These are phyloP conservation scores for Didymella keratinophila DNA, from an alignment of 2,329 filamentous ascomycete genomes.

Conservation along the genomic window DNA sequence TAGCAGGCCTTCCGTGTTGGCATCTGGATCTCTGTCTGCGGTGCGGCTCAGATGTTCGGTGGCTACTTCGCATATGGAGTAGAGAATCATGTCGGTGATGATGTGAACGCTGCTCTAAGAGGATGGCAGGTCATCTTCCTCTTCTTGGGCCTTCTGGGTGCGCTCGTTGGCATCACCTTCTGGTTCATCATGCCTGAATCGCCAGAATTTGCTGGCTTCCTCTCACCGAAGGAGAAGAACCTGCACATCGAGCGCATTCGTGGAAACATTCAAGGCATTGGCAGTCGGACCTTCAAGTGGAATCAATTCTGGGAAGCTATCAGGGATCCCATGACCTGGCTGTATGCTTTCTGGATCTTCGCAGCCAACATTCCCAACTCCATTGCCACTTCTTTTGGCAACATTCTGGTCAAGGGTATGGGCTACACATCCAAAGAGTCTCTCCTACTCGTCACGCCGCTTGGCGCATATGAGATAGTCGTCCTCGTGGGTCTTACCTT, in stretches of 20 bases:
- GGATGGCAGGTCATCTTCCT: not conserved
- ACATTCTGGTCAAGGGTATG: conserved; percentile 50
- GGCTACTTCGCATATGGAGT: not conserved
- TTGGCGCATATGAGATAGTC: not conserved
- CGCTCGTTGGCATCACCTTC: not conserved
- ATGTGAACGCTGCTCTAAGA: not conserved
- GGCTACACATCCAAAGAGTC: conserved; percentile 34
- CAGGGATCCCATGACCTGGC: conserved; percentile 48
- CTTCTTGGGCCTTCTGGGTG: not conserved
- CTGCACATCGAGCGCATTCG: not conserved
- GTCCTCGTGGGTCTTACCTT: not conserved
- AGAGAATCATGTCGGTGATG: not conserved
- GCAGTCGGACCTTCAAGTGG: not conserved
- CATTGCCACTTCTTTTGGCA: conserved; percentile 49
- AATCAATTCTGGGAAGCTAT: conserved; percentile 18
- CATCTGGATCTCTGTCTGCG: not conserved
- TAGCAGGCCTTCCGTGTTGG: not conserved
- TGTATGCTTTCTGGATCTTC: conserved; percentile 48
- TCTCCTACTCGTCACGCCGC: not conserved
- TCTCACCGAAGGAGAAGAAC: not conserved
- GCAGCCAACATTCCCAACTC: conserved; percentile 52
- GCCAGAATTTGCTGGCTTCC: not conserved
- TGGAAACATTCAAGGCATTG: not conserved
- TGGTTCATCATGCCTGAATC: not conserved
- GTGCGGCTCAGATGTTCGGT: not conserved